Percentiles rank a stretch among this genome's conserved stretches.
Conservation (phyloP, 495 filamentous ascomycete genomes). For the Xylaria grammica region DNA sequence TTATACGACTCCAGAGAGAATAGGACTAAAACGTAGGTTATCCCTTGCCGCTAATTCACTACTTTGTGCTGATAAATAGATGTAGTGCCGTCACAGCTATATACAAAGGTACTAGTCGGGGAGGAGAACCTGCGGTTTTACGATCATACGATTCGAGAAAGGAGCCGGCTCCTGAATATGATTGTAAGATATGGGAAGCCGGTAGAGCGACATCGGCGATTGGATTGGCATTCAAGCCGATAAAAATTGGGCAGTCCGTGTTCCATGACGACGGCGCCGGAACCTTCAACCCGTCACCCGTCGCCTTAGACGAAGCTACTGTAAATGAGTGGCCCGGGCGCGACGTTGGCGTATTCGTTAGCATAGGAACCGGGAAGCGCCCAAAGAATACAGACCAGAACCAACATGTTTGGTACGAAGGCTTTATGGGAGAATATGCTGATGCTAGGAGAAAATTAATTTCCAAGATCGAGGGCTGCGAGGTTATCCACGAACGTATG, state of each 20-base stretch:
- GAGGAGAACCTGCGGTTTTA: conserved; percentile 70
- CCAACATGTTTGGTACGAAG: conserved; percentile 87
- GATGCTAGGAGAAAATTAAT: conserved; percentile 86
- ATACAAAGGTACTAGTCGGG: conserved; percentile 77
- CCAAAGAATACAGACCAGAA: conserved; percentile 71
- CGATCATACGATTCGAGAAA: conserved; percentile 94
- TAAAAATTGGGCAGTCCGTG: conserved; percentile 88
- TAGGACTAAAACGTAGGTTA: conserved; percentile 87
- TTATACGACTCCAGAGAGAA: conserved; percentile 84
- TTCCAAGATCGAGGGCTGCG: conserved; percentile 91
- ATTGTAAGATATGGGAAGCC: conserved; percentile 95
- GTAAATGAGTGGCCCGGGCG: conserved; percentile 94
- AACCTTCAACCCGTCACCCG: conserved; percentile 87
- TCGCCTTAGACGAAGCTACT: conserved; percentile 85
- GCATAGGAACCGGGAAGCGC: conserved; percentile 89
- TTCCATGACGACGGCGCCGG: conserved; percentile 94
- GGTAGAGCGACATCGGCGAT: conserved; percentile 94
- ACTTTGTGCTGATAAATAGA: conserved; percentile 36
- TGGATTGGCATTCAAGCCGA: conserved; percentile 92
- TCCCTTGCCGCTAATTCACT: neutral
- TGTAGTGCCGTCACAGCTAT: conserved; percentile 85
- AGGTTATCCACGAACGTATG: conserved; percentile 87
- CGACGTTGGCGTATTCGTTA: conserved; percentile 87
- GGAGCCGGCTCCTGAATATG: conserved; percentile 84
- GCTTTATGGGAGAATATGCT: conserved; percentile 87